Conservation (phyloP, 768 basidiomycete species). For the Mrakia gelida region DNA sequence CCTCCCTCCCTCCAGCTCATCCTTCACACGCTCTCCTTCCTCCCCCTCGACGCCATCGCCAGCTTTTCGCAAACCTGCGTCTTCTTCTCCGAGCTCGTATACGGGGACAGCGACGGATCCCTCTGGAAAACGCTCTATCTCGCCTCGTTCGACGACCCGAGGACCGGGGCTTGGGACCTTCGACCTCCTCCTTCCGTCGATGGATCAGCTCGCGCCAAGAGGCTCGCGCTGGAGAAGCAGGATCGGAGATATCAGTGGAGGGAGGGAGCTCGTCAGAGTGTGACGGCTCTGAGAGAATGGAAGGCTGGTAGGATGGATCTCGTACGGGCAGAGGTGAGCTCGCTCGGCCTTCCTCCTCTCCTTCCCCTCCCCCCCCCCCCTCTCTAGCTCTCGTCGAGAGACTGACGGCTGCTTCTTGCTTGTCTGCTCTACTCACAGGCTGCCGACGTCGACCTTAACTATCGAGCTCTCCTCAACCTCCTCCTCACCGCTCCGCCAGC, state of each 20-base stretch:
- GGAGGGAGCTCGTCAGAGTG: neutral
- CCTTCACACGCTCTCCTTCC: conserved; percentile 2
- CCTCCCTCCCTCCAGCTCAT: neutral
- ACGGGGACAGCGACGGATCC: neutral
- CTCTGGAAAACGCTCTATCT: neutral
- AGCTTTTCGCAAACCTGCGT: neutral
- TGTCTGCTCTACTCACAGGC: neutral
- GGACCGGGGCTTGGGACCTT: neutral
- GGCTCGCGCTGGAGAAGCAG: neutral
- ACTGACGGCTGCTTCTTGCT: too few species aligned
- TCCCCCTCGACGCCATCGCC: neutral
- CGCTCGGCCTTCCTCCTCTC: neutral
- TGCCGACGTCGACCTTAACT: neutral
- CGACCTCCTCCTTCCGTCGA: neutral
- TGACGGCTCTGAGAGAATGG: neutral
- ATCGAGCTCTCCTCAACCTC: neutral
- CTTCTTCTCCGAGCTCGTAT: neutral
- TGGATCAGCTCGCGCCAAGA: neutral
- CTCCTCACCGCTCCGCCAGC: neutral
- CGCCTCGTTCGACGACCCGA: neutral
- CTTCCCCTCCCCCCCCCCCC: neutral
- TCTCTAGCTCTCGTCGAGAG: neutral
- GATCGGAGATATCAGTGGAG: neutral
- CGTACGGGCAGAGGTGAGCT: neutral
- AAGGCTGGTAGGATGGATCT: neutral